These are phyloP conservation scores for Volvariella volvacea DNA, from an alignment of 1,284 basidiomycete species.

Conservation along the genomic window DNA sequence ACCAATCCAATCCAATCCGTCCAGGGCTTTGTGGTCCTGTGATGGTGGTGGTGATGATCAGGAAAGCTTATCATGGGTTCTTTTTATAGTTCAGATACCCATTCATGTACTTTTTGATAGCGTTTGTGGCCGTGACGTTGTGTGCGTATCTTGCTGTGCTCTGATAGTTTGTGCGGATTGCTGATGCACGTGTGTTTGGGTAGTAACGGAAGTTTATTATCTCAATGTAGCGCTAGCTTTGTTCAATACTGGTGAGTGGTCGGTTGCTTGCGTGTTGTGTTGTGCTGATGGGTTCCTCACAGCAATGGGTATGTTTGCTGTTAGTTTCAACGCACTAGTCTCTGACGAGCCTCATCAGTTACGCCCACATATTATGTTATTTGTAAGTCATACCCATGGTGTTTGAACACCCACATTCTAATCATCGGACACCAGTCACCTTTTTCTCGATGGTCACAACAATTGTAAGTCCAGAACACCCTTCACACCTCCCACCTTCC, in stretches of 20 bases:
- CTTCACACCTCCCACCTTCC: neutral
- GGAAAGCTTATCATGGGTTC: conserved; percentile 6
- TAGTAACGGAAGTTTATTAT: conserved; percentile 91
- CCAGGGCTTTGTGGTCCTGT: too few relatives aligned
- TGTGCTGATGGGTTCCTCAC: conserved; percentile 14
- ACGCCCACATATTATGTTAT: conserved; percentile 88
- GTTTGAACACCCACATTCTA: conserved; percentile 11
- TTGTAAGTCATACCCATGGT: conserved; percentile 36
- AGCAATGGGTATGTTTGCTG: conserved; percentile 65
- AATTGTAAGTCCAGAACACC: conserved; percentile 43
- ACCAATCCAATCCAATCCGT: too few relatives aligned
- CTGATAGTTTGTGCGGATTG: conserved; percentile 7
- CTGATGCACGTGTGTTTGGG: conserved; percentile 2
- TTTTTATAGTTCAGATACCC: conserved; percentile 58
- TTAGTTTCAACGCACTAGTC: conserved; percentile 6
- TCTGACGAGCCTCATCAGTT: conserved; percentile 35
- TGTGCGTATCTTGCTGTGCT: conserved; percentile 33
- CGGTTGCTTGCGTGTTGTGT: conserved; percentile 3
- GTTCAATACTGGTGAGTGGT: conserved; percentile 77
- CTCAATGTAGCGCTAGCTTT: conserved; percentile 94
- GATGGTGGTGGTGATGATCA: too few relatives aligned
- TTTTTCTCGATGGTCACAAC: conserved; percentile 88
- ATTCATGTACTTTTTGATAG: conserved; percentile 87
- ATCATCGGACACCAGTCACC: conserved; percentile 50
- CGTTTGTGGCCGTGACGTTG: conserved; percentile 81